Evolutionary conservation across 2,329 filamentous ascomycete genomes (phyloP), one percentile per base, ranked within the genome.

Genomic region (Fusarium tupiense): DNA sequence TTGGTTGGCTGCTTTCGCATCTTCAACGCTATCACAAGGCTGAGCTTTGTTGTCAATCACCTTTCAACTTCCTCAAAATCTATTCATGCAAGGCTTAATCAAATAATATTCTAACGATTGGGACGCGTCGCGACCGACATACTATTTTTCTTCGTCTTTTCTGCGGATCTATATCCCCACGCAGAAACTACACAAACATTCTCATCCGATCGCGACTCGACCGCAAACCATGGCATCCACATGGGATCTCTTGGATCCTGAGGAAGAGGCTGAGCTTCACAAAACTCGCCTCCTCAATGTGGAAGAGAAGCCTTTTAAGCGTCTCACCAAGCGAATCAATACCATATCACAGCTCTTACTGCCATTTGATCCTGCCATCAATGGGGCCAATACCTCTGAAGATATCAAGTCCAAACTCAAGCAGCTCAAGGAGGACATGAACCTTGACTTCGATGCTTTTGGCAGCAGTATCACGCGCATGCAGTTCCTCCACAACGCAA

Each of bases 291-390:
- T 98, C 8, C 89, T 98, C 43, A 93, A 94, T 73, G 92, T 98
- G 70, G 96, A 98, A 86, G 94, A 97, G 80, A 95, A 95, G 67
- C 94, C 95, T 2, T 98, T 97, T 86, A 94, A 94, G 82, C 92
- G 95, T 69, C 91, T 98, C 68, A 94, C 93, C 29, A 95, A 95
- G 83, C 92, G 93, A 38, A 89, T 98, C 14, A 87, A 94, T 10
- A 88, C 89, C 29, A 89, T 93, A 22, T 90, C 91, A 61, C 90
- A 92, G 26, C 87, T 94, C 37, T 86, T 78, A 41, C 68, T 78
- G 61, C 50, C 69, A 31, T 43, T 56, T 33, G 59, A 73, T n/a
- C 72, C 77, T 35, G 81, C 77, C 40, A 81, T 85, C 63, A 84
- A 86, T 59, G 84, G 86, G 64, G 83, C 85, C 61, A 83, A 85